A percentile compares a stretch with the other conserved stretches of the same genome.
phyloP scores from a whole-genome alignment of 1,139 yeast genomes.

The Pichia inconspicua region DNA sequence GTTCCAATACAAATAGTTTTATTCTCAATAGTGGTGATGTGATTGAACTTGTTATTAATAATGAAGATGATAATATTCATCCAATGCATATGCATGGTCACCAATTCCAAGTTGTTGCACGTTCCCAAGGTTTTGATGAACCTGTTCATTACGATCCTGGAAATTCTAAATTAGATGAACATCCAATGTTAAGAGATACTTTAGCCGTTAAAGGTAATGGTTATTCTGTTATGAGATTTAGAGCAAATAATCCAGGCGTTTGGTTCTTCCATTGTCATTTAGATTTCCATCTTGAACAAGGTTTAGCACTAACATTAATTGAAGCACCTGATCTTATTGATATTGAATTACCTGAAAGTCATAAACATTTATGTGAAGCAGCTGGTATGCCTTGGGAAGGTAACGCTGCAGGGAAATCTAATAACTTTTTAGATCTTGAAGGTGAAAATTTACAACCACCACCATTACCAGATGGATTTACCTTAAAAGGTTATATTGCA shows the following conservation, averaged over 20 bases:
- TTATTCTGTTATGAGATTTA: slow-evolving; percentile 56
- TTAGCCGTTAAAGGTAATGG: slow-evolving; percentile 59
- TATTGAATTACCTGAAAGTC: slow-evolving; percentile 31
- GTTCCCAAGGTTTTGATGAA: slow-evolving; percentile 46
- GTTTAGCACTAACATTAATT: slow-evolving; percentile 57
- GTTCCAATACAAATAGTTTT: slow-evolving; percentile 58
- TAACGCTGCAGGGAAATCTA: slow-evolving; percentile 62
- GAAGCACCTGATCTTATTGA: slow-evolving; percentile 57
- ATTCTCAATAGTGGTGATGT: slow-evolving; percentile 55
- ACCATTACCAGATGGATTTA: slow-evolving; percentile 62
- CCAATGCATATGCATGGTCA: slow-evolving; percentile 85
- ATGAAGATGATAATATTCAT: slow-evolving; percentile 67
- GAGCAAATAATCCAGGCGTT: slow-evolving; percentile 74
- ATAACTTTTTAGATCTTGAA: slow-evolving; percentile 44
- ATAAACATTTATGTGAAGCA: slow-evolving; percentile 39
- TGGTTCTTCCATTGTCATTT: slow-evolving; percentile 83
- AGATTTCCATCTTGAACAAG: slow-evolving; percentile 77
- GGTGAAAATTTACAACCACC: slow-evolving; percentile 50
- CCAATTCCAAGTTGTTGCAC: slow-evolving; percentile 56
- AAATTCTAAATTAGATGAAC: slow-evolving; percentile 43
- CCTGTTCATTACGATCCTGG: slow-evolving; percentile 45
- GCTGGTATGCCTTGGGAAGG: slow-evolving; percentile 42
- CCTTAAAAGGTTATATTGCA: slow-evolving; percentile 61
- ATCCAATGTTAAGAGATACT: slow-evolving; percentile 61
- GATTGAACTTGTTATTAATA: slow-evolving; percentile 61